phyloP scores from a whole-genome alignment of 768 basidiomycete species.

The Kwoniella sp. region DNA sequence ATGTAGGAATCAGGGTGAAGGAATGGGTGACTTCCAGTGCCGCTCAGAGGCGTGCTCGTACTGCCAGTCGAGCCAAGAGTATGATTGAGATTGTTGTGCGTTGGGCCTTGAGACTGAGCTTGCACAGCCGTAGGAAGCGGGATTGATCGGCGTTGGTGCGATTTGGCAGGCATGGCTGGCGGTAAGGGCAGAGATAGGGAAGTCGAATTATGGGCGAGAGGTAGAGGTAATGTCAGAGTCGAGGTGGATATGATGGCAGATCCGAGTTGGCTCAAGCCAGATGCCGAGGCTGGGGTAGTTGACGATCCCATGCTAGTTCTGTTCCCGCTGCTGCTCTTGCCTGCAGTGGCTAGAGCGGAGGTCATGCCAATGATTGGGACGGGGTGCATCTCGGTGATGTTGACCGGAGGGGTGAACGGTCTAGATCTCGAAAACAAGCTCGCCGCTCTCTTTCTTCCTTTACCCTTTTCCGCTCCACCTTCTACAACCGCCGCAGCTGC shows the following conservation, averaged over 20 bases:
- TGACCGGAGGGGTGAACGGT: constrained; percentile 36
- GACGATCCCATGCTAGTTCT: no score
- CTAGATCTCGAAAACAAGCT: constrained; percentile 28
- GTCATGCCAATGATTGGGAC: constrained; percentile 6
- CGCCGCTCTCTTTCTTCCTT: constrained; percentile 19
- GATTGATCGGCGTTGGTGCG: background rate
- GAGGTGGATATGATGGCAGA: background rate
- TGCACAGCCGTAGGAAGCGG: background rate
- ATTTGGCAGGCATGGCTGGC: background rate
- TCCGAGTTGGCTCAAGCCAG: background rate
- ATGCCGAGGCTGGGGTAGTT: background rate
- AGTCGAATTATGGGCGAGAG: background rate
- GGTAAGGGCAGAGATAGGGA: background rate
- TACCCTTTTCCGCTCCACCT: constrained; percentile 21
- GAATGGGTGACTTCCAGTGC: background rate
- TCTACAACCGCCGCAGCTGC: no score
- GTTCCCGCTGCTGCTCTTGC: no score
- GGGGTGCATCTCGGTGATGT: constrained; percentile 25
- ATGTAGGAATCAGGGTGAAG: background rate
- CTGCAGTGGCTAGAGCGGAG: no score
- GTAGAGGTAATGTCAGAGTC: background rate
- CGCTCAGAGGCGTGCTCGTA: background rate
- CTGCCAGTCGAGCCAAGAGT: background rate
- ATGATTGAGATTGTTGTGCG: background rate
- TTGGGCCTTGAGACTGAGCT: background rate